phyloP scores from a whole-genome alignment of 129 eudicot species.

The Ambrosia artemisiifolia region DNA sequence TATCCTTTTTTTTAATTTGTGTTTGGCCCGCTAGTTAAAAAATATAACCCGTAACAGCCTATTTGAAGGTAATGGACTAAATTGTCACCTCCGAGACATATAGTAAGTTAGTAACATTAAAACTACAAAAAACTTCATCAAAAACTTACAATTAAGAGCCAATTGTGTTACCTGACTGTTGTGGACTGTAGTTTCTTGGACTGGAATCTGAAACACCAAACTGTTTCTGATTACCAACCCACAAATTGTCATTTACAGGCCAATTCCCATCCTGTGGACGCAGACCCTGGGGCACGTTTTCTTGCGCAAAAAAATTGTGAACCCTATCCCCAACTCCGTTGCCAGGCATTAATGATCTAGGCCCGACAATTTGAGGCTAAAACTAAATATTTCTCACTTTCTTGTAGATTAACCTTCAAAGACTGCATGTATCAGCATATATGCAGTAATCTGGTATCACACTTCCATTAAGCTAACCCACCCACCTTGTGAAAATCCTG shows the following conservation, averaged over 20 bases:
- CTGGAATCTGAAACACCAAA: conserved; percentile 42
- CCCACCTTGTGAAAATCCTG: conserved; percentile 23
- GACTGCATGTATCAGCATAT: conserved; percentile 6
- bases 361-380: conserved; percentile 33
- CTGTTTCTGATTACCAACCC: conserved; percentile 69
- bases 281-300: conserved; percentile 56
- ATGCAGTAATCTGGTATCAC: conserved; percentile 20
- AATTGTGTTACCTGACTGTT: conserved; percentile 56
- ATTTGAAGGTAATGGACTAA: not conserved
- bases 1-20: not conserved
- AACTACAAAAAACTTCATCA: not conserved
- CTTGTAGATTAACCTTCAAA: conserved; percentile 12
- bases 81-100: not conserved
- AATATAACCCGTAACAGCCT: not conserved
- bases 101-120: not conserved
- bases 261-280: conserved; percentile 72
- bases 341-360: conserved; percentile 82
- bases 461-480: conserved; percentile 16
- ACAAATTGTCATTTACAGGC: conserved; percentile 56
- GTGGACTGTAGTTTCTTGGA: conserved; percentile 46
- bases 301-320: conserved; percentile 94
- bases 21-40: no score
- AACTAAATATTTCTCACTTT: not conserved
- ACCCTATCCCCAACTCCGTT: conserved; percentile 95
- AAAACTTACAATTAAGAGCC: conserved; percentile 4